phyloP scores from a whole-genome alignment of 192 early-diverging fungal genomes.

The Phycomyces nitens region DNA sequence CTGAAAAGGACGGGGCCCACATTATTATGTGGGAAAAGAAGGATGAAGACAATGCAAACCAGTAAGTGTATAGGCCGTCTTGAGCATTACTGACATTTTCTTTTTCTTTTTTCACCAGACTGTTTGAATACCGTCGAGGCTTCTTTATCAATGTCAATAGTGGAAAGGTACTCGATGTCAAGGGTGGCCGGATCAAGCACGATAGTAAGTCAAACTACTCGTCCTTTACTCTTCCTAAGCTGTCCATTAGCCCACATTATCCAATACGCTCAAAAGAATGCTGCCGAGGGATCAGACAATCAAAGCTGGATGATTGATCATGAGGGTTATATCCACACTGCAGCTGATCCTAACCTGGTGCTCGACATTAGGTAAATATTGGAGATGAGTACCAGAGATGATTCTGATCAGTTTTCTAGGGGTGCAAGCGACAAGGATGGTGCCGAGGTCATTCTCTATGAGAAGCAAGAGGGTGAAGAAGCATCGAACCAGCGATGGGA shows the following conservation, averaged over 20 bases:
- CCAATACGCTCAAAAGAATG: conserved; percentile 20
- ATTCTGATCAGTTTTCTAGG: neutral
- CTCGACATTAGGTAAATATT: conserved; percentile 17
- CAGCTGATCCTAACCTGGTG: conserved; percentile 17
- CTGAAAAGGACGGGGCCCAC: conserved; percentile 16
- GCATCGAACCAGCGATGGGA: conserved; percentile 26
- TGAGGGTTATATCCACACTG: conserved; percentile 25
- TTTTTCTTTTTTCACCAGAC: neutral
- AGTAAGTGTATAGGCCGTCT: conserved; percentile 7
- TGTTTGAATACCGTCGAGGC: conserved; percentile 19
- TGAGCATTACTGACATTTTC: neutral
- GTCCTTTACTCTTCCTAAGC: no score
- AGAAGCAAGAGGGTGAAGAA: conserved; percentile 13
- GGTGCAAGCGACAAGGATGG: conserved; percentile 16
- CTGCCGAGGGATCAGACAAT: neutral
- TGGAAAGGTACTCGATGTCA: conserved; percentile 28
- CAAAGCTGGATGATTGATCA: conserved; percentile 22
- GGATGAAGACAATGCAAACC: conserved; percentile 8
- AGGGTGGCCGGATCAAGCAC: conserved; percentile 10
- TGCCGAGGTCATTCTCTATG: conserved; percentile 22
- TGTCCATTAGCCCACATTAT: conserved; percentile 16
- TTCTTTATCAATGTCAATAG: conserved; percentile 26
- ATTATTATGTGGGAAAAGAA: conserved; percentile 23
- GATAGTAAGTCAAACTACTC: no score
- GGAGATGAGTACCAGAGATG: no score